Conservation (phyloP, 176 grass and related monocot species). For the Carex kokanica region DNA sequence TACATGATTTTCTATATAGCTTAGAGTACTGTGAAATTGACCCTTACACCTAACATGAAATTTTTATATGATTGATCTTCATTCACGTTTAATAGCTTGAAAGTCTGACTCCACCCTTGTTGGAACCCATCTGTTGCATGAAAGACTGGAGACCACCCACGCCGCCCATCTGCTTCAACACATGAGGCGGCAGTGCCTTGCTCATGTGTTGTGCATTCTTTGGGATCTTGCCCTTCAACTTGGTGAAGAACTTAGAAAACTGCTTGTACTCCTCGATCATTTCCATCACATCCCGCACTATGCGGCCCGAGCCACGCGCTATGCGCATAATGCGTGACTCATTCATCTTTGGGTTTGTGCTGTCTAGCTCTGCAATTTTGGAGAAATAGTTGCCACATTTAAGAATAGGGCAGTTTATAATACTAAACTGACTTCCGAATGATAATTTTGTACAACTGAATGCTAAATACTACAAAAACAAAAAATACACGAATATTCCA, state of each 20-base stretch:
- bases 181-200: constrained; percentile 69
- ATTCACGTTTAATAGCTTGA: too few relatives aligned
- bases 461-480: neutral
- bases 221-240: constrained; percentile 83
- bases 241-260: constrained; percentile 76
- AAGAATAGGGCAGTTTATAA: neutral
- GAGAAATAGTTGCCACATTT: neutral
- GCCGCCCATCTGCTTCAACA: constrained; percentile 83
- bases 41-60: too few relatives aligned
- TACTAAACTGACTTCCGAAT: neutral
- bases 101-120: neutral
- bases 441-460: neutral
- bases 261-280: constrained; percentile 93
- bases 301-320: constrained; percentile 60
- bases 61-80: too few relatives aligned
- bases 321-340: constrained; percentile 61
- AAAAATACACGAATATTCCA: neutral
- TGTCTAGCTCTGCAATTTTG: constrained; percentile 66
- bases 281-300: constrained; percentile 68
- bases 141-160: constrained; percentile 69
- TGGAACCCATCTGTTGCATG: constrained; percentile 94
- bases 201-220: constrained; percentile 81
- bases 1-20: too few relatives aligned
- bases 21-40: too few relatives aligned
- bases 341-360: constrained; percentile 77